phyloP scores from a whole-genome alignment of 2,329 filamentous ascomycete genomes.

The Grosmannia clavigera region DNA sequence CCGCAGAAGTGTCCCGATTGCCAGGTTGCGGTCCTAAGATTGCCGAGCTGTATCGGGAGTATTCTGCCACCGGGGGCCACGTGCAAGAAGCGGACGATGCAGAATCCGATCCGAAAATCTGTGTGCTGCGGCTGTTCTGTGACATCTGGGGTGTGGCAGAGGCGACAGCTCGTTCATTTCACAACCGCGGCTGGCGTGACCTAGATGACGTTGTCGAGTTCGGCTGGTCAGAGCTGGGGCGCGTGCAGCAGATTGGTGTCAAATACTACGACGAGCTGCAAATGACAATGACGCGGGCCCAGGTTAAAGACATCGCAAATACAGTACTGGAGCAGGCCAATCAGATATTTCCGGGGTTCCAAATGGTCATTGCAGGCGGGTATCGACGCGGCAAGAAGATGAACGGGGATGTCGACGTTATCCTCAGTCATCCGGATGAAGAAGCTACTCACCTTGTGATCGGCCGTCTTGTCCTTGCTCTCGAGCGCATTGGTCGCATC shows the following conservation, averaged over 20 bases:
- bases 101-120: constrained; percentile 50
- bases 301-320: constrained; percentile 58
- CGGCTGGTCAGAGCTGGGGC: constrained; percentile 62
- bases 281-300: constrained; percentile 54
- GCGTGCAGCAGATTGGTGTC: constrained; percentile 84
- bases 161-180: constrained; percentile 70
- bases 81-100: constrained; percentile 54
- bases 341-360: constrained; percentile 40
- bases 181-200: constrained; percentile 66
- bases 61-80: constrained; percentile 39
- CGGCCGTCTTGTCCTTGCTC: constrained; percentile 52
- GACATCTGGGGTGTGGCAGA: constrained; percentile 88
- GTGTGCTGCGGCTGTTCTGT: constrained; percentile 58
- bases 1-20: constrained; percentile 39
- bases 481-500: constrained; percentile 60
- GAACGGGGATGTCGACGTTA: constrained; percentile 74
- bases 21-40: constrained; percentile 78
- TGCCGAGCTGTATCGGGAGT: constrained; percentile 66
- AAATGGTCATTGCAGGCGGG: constrained; percentile 59
- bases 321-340: constrained; percentile 56
- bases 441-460: constrained; percentile 57
- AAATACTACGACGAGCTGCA: constrained; percentile 88
- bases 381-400: constrained; percentile 65
- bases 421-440: constrained; percentile 69
- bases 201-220: constrained; percentile 76